Evolutionary conservation across 495 filamentous ascomycete genomes (phyloP).

Genomic region (Rhypophila decipiens): DNA sequence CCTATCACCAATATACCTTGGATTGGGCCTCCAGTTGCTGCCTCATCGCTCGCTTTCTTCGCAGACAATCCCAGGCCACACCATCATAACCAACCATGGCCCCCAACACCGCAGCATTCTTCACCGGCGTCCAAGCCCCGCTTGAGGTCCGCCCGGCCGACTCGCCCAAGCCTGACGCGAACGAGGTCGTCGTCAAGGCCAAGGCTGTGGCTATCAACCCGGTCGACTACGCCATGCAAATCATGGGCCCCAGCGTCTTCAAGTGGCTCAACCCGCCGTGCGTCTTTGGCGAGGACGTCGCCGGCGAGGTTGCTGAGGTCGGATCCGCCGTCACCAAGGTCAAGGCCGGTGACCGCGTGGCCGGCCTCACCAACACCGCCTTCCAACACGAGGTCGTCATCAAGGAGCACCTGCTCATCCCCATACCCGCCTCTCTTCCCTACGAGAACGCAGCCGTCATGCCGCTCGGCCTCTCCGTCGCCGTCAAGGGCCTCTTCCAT

Average conservation of each 20-base stretch:
- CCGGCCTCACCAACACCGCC: background rate
- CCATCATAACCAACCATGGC: background rate
- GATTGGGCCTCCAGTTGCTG: background rate
- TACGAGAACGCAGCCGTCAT: background rate
- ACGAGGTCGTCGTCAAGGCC: slow-evolving; percentile 43
- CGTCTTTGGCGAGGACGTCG: slow-evolving; percentile 18
- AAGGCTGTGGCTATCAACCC: slow-evolving; percentile 48
- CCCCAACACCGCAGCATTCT: background rate
- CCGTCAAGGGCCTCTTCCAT: slow-evolving; percentile 7
- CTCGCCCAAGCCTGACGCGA: slow-evolving; percentile 29
- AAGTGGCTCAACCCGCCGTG: slow-evolving; percentile 1
- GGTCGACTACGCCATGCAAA: slow-evolving; percentile 33
- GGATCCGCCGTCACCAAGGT: background rate
- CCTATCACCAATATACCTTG: background rate
- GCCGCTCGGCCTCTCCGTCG: slow-evolving; percentile 2
- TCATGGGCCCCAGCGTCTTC: slow-evolving; percentile 29
- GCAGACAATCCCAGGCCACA: background rate
- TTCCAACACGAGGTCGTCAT: background rate
- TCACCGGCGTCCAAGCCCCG: background rate
- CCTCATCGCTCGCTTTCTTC: background rate
- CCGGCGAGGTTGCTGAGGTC: slow-evolving; percentile 3
- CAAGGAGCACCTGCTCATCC: background rate
- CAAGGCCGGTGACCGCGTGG: slow-evolving; percentile 1
- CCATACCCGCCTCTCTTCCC: background rate
- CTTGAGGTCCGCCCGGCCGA: background rate